Evolutionary conservation across 306 rosid genomes (phyloP), one percentile per base, ranked within the genome.

Genomic region (Quercus alba): DNA sequence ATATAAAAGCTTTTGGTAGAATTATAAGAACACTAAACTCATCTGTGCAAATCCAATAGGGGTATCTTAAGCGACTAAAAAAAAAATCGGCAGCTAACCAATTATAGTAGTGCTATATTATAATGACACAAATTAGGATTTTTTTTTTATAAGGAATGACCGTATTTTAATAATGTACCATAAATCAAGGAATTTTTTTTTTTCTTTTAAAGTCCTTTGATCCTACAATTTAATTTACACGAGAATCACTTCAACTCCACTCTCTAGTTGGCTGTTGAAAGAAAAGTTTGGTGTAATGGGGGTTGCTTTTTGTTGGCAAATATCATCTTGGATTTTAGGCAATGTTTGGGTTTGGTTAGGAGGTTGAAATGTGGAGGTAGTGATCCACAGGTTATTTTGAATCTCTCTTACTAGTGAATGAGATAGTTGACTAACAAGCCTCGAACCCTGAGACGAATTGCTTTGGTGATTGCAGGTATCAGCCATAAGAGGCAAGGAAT

Each of bases 181-280:
- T 33, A 5, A 33, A 5, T 33, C 1, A 33, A 5, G 6, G 1
- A 33, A n/a, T n/a, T n/a, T n/a, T n/a, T n/a, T 1, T 33, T 33
- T 33, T 33, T 33, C 38, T 33, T 33, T 33, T 5, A 33, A 33
- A 33, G 6, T 33, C 38, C 38, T 5, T 33, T 33, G 38, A 33
- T 33, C 38, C 38, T 33, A 33, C 38, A 5, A 33, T 33, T 33
- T 33, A 33, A 33, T 33, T 33, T 33, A 33, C 6, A 33, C 5
- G 38, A 33, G 84, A 75, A 85, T 84, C 73, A 86, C 84, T 81
- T 89, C 74, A 76, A 23, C 84, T 78, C 78, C 83, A 77, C 80
- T 78, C 83, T 87, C 86, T 58, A 14, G 67, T 66, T 72, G 84
- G 59, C 75, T 74, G 17, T 64, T 74, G 59, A 57, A 51, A 54